phyloP scores from a whole-genome alignment of 2,329 filamentous ascomycete genomes.

The Harringtonia lauricola region DNA sequence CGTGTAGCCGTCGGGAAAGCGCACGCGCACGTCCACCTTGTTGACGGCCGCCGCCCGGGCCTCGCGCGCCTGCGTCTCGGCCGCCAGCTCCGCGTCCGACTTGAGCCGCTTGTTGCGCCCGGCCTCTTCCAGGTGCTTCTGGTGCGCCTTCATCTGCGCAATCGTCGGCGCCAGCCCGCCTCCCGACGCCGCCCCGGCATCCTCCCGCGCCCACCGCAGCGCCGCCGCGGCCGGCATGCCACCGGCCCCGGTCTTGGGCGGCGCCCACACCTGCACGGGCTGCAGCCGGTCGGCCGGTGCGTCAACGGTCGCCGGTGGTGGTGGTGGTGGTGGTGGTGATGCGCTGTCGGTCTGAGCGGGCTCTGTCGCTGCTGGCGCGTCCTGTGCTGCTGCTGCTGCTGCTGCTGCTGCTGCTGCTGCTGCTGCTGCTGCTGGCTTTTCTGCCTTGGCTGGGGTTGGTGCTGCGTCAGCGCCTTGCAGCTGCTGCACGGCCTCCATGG shows the following conservation, averaged over 20 bases:
- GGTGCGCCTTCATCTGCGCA: slow-evolving; percentile 65
- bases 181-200: slow-evolving; percentile 56
- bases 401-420: slow-evolving; percentile 3
- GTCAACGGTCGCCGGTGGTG: not conserved
- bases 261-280: slow-evolving; percentile 63
- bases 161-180: slow-evolving; percentile 67
- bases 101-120: slow-evolving; percentile 66
- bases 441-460: not conserved
- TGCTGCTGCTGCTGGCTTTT: not conserved
- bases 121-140: slow-evolving; percentile 50
- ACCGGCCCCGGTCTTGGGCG: slow-evolving; percentile 40
- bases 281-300: slow-evolving; percentile 17
- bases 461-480: slow-evolving; percentile 54
- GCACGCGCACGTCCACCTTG: slow-evolving; percentile 64
- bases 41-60: slow-evolving; percentile 55
- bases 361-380: not conserved
- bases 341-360: slow-evolving; percentile 1
- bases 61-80: slow-evolving; percentile 53
- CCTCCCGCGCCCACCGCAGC: slow-evolving; percentile 20
- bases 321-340: slow-evolving; percentile 3
- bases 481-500: slow-evolving; percentile 61
- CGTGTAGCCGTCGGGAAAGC: slow-evolving; percentile 78
- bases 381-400: not conserved
- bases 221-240: slow-evolving; percentile 62
- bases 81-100: slow-evolving; percentile 72